These are phyloP conservation scores for Chytriomyces hyalinus DNA, from an alignment of 192 early-diverging fungal species.

Conservation along the genomic window DNA sequence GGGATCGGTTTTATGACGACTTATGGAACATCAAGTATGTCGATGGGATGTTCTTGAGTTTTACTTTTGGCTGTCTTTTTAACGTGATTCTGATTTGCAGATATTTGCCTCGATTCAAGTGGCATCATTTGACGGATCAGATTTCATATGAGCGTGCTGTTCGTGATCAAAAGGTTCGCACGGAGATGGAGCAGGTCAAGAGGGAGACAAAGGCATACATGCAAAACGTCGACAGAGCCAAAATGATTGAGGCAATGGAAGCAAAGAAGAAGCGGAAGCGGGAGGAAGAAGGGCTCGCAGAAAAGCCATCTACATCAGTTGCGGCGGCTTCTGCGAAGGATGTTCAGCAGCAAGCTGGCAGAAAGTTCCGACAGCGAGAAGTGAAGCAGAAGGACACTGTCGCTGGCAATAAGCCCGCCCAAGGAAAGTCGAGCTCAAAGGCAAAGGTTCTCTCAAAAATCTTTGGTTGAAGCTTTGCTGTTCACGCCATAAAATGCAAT, in stretches of 20 bases:
- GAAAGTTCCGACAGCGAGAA: conserved; percentile 70
- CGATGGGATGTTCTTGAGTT: neutral
- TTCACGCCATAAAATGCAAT: neutral
- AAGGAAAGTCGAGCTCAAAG: conserved; percentile 13
- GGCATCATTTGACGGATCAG: conserved; percentile 93
- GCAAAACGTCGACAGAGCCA: conserved; percentile 84
- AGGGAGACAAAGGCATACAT: conserved; percentile 87
- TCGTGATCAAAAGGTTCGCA: conserved; percentile 77
- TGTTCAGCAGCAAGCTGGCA: neutral
- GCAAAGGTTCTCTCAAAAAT: conserved; percentile 27
- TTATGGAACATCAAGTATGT: conserved; percentile 88
- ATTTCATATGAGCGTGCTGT: conserved; percentile 73
- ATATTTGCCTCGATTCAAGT: conserved; percentile 95
- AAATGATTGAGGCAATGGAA: conserved; percentile 84
- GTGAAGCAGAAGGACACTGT: conserved; percentile 56
- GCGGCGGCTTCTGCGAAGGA: neutral
- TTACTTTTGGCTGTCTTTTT: neutral
- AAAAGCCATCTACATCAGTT: neutral
- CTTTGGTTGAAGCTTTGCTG: conserved; percentile 19
- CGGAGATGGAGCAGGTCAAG: conserved; percentile 83
- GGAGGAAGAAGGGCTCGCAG: conserved; percentile 31
- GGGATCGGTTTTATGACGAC: conserved; percentile 87
- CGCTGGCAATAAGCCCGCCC: neutral
- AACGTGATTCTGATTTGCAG: neutral
- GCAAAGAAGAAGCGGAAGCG: conserved; percentile 61